These are phyloP conservation scores for Alnus rubra DNA, from an alignment of 306 rosid species.

Conservation along the genomic window DNA sequence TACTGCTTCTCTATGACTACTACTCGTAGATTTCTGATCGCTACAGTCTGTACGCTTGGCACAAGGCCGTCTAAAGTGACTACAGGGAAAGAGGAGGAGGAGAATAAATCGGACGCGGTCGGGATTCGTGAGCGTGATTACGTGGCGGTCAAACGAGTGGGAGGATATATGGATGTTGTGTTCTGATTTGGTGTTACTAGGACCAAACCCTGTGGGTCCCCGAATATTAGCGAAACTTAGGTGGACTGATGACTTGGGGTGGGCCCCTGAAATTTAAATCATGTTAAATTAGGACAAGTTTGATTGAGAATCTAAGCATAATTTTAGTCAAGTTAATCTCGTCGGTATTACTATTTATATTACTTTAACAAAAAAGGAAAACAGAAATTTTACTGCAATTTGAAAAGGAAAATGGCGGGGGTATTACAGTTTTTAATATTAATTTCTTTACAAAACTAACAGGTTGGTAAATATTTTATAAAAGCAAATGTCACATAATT, in stretches of 20 bases:
- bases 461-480: too few relatives aligned
- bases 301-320: too few relatives aligned
- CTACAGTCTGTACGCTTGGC: constrained; percentile 27
- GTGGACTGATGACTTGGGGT: constrained; percentile 18
- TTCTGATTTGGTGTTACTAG: background rate
- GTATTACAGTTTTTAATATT: too few relatives aligned
- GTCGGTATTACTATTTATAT: too few relatives aligned
- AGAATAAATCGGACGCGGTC: constrained; percentile 7
- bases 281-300: background rate
- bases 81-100: constrained; percentile 10
- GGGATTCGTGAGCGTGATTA: background rate
- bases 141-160: constrained; percentile 20
- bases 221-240: constrained; percentile 4
- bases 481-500: too few relatives aligned
- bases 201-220: constrained; percentile 10
- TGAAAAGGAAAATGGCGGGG: too few relatives aligned
- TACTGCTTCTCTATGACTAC: constrained; percentile 1
- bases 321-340: too few relatives aligned
- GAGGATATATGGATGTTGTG: background rate
- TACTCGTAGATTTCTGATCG: constrained; percentile 34
- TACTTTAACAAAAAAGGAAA: too few relatives aligned
- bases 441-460: too few relatives aligned
- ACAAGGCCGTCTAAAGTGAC: constrained; percentile 21
- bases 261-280: constrained; percentile 11
- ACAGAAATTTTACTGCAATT: too few relatives aligned